Evolutionary conservation across 768 basidiomycete genomes (phyloP).

Genomic region (Rhodosporidiobolus odoratus): DNA sequence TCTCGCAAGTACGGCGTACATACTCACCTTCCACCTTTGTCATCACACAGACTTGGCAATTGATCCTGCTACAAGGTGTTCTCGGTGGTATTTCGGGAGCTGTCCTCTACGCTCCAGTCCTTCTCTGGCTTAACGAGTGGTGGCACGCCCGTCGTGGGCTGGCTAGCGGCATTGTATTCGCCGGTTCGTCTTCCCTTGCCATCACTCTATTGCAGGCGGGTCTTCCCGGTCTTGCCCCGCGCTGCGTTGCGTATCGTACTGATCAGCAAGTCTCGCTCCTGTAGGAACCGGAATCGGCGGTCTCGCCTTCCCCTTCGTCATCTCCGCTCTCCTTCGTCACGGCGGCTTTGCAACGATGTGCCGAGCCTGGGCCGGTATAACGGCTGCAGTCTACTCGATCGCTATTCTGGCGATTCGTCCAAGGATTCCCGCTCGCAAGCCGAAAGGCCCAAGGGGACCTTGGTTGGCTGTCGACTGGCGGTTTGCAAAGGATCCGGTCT

Average conservation of each 20-base stretch:
- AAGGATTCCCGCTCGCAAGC: conserved; percentile 14
- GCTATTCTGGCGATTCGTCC: conserved; percentile 9
- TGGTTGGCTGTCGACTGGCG: conserved; percentile 16
- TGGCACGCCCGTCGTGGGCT: conserved; percentile 2
- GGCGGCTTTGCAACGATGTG: conserved; percentile 32
- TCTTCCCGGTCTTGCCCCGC: background rate
- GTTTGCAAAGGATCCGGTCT: conserved; percentile 14
- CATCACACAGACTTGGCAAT: conserved; percentile 16
- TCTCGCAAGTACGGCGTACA: background rate
- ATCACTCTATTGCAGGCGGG: too few species aligned
- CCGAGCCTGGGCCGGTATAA: conserved; percentile 31
- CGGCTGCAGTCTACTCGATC: background rate
- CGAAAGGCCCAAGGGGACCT: background rate
- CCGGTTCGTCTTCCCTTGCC: background rate
- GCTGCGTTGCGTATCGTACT: background rate
- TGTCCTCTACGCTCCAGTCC: conserved; percentile 18
- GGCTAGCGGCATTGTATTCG: conserved; percentile 24
- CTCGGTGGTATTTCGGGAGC: conserved; percentile 19
- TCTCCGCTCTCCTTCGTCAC: conserved; percentile 2
- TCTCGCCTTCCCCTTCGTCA: conserved; percentile 19
- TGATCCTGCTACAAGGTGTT: conserved; percentile 32
- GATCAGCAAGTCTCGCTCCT: background rate
- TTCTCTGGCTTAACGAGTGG: conserved; percentile 32
- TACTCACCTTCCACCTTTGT: background rate
- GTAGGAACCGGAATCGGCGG: conserved; percentile 24